Evolutionary conservation across 2,329 filamentous ascomycete genomes (phyloP), one percentile per base, ranked within the genome.

Genomic region (Aciculosporium take): DNA sequence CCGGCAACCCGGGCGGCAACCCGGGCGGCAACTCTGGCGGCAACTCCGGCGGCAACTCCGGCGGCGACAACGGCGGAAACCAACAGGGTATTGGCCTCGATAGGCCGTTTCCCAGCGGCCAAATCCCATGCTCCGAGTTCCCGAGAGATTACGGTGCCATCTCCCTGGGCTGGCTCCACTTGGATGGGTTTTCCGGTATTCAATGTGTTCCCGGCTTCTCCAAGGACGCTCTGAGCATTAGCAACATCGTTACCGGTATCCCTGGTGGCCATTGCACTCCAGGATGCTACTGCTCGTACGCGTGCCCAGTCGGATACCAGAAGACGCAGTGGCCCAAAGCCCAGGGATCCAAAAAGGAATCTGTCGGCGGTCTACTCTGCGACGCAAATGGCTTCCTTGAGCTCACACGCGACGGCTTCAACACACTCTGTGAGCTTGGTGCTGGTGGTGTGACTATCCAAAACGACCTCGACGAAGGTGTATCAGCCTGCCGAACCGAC

Each of bases 401-500:
- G 60, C 71, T 89, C 36, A 93, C 86, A 54, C 85, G 87, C 55
- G 51, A 71, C 2, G 60, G 58, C n/a, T 72, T 67, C 47, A 71
- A 72, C 46, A 81, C 70, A 37, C 78, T 98, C 27, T 98, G 91
- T 64, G 76, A 81, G 54, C 51, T 64, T 25, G 87, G 88, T 47
- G 72, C 74, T 38, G 76, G 78, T 31, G 75, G 79, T 49, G 74
- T 95, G 50, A 68, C 69, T 45, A 74, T 94, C 45, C 57, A 79
- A 60, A 98, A 94, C 71, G 76, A 80, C 42, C 70, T 95, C 27
- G 56, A 62, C 38, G 57, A 74, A 29, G 64, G 72, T 33, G 81
- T 84, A 23, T 73, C 81, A 34, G 74, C 94, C 51, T 98, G 91
- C 76, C 86, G 86, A 61, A 96, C 91, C 49, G 87, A 95, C 61